These are phyloP conservation scores for Viridothelium virens DNA, from an alignment of 495 filamentous ascomycete genomes.

Conservation along the genomic window DNA sequence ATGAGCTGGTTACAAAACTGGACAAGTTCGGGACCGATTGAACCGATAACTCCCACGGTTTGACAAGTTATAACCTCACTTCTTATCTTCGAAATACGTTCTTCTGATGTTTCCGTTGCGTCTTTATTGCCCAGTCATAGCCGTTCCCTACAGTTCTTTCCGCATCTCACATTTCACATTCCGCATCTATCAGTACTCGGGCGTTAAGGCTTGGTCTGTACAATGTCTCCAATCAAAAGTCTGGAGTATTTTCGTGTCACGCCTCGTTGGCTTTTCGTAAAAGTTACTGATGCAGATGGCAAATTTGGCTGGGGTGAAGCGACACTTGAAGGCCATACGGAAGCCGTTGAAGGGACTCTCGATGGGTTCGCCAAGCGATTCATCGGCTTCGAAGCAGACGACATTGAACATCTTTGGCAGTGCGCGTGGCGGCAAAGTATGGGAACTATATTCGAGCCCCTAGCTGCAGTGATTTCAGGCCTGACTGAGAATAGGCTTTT, in stretches of 20 bases:
- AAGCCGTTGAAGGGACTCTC: conserved; percentile 67
- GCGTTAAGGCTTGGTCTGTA: background rate
- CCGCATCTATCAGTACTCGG: background rate
- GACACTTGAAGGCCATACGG: conserved; percentile 54
- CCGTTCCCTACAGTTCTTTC: too few relatives aligned
- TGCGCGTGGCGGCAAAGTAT: conserved; percentile 49
- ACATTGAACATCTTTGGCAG: conserved; percentile 81
- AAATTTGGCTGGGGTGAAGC: conserved; percentile 72
- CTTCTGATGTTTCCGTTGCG: background rate
- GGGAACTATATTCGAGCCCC: background rate
- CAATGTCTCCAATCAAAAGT: conserved; percentile 19
- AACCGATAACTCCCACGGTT: background rate
- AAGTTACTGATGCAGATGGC: conserved; percentile 57
- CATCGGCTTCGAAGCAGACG: conserved; percentile 63
- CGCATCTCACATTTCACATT: background rate
- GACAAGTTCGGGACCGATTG: background rate
- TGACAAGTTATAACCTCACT: background rate
- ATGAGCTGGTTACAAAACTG: background rate
- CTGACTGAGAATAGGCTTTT: conserved; percentile 47
- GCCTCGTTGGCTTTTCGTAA: conserved; percentile 65
- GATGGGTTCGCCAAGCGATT: conserved; percentile 58
- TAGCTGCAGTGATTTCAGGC: background rate
- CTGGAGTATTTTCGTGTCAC: conserved; percentile 24
- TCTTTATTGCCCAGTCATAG: background rate
- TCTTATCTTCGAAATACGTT: background rate